Conservation (phyloP, 2,329 filamentous ascomycete species). For the Fusarium albosuccineum region DNA sequence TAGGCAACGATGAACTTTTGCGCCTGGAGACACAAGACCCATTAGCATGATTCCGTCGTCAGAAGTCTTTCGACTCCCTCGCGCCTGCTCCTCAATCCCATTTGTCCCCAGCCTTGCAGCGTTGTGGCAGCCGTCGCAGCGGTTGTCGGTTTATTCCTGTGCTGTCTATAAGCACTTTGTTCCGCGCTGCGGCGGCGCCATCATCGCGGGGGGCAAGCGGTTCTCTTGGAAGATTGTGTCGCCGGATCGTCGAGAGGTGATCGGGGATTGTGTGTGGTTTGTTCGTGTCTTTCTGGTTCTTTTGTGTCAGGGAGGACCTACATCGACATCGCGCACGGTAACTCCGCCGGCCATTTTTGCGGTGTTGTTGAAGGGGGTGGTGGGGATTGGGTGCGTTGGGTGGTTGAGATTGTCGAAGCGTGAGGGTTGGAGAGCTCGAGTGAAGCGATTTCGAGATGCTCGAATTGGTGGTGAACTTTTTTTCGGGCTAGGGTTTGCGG, state of each 20-base stretch:
- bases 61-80: conserved; percentile 81
- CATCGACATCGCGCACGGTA: conserved; percentile 87
- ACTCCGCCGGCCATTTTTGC: conserved; percentile 84
- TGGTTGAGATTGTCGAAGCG: conserved; percentile 48
- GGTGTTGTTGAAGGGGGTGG: conserved; percentile 57
- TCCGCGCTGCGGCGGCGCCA: conserved; percentile 39
- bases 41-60: conserved; percentile 82
- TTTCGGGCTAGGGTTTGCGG: conserved; percentile 49
- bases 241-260: conserved; percentile 45
- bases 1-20: conserved; percentile 92
- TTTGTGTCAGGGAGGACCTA: conserved; percentile 64
- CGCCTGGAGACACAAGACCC: conserved; percentile 70
- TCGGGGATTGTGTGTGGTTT: conserved; percentile 1
- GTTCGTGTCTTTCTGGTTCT: conserved; percentile 13
- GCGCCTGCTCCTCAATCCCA: conserved; percentile 71
- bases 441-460: conserved; percentile 28
- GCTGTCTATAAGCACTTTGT: conserved; percentile 16
- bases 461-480: conserved; percentile 31
- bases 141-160: conserved; percentile 24
- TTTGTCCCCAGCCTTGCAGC: conserved; percentile 41
- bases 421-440: conserved; percentile 42
- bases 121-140: conserved; percentile 36
- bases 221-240: conserved; percentile 47
- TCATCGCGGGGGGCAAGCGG: conserved; percentile 32
- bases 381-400: conserved; percentile 49